Base-by-base conservation (phyloP, 768 basidiomycete genomes). In the Clitopilus passeckerianus region DNA sequence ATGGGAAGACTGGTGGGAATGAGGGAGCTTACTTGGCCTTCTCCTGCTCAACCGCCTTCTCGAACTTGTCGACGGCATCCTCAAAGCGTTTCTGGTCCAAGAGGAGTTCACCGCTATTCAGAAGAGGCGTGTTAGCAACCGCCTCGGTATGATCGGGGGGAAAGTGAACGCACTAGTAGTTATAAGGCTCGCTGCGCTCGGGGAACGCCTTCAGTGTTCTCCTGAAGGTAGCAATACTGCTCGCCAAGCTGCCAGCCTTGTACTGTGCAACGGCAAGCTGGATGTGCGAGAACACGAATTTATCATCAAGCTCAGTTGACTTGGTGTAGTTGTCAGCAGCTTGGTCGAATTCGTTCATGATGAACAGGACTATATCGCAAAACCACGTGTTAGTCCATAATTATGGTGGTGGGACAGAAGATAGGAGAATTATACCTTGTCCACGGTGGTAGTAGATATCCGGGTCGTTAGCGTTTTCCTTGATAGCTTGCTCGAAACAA, bases 391-490 rank as follows among this genome's bases (percentile, higher is more conserved):
- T 16, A 58, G 37, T 34, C 30, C 10, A 30, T 33, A 57, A n/a
- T 35, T 14, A 20, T 30, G 34, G 16, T 7, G 37, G 24, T 46
- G 44, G 34, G 64, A 12, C 33, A 56, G 62, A 35, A 53, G 4
- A 58, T 12, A 18, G 12, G 20, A 22, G 46, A n/a, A n/a, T n/a
- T 80, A 53, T 54, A 91, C 92, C 92, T 80, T 99, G 97, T 50
- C 96, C 97, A 65, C 95, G 93, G 72, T 99, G 97, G 74, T 99
- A 99, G 78, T 93, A 98, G 59, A 97, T 93, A 72, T 98, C 96
- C 0, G 96, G 89, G 74, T 98, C 95, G 53, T 86, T 77, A 6
- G 87, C 76, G 66, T 98, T 87, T 64, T 90, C 83, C 65, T 81
- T 79, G 68, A 94, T 88, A 0, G 97, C 97, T 62, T 89, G 80